Conservation (phyloP, 2,329 filamentous ascomycete species). For the Purpureocillium takamizusanense region DNA sequence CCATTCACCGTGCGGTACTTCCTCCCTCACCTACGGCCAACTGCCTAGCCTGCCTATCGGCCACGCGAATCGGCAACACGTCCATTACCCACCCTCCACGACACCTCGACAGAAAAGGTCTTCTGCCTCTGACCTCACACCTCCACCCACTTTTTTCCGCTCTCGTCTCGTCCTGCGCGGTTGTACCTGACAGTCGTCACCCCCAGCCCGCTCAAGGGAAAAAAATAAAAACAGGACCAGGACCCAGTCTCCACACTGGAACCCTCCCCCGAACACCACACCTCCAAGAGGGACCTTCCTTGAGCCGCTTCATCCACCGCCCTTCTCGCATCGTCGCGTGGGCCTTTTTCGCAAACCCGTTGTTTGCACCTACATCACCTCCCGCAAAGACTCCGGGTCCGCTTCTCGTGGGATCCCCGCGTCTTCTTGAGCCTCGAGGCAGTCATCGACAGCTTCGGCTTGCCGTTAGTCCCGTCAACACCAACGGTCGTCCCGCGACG, state of each 20-base stretch:
- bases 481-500: not conserved
- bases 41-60: too few species aligned
- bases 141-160: slow-evolving; percentile 18
- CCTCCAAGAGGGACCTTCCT: slow-evolving; percentile 28
- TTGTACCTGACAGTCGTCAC: slow-evolving; percentile 12
- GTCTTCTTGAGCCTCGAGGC: not conserved
- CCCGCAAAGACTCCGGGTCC: slow-evolving; percentile 2
- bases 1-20: not conserved
- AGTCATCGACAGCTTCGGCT: not conserved
- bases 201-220: slow-evolving; percentile 11
- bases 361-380: slow-evolving; percentile 4
- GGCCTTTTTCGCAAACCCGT: slow-evolving; percentile 8
- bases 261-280: slow-evolving; percentile 33
- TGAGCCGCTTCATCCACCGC: slow-evolving; percentile 28
- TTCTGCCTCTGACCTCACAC: slow-evolving; percentile 3
- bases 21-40: not conserved
- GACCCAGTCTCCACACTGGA: slow-evolving; percentile 36
- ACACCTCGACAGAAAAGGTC: not conserved
- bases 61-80: not conserved
- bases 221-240: slow-evolving; percentile 32
- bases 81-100: slow-evolving; percentile 1
- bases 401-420: slow-evolving; percentile 1
- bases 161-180: slow-evolving; percentile 10
- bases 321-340: slow-evolving; percentile 15
- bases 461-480: not conserved